A percentile compares a stretch with the other conserved stretches of the same genome.
These are phyloP conservation scores for Candida broadrunensis DNA, from an alignment of 805 yeast species.

Conservation along the genomic window DNA sequence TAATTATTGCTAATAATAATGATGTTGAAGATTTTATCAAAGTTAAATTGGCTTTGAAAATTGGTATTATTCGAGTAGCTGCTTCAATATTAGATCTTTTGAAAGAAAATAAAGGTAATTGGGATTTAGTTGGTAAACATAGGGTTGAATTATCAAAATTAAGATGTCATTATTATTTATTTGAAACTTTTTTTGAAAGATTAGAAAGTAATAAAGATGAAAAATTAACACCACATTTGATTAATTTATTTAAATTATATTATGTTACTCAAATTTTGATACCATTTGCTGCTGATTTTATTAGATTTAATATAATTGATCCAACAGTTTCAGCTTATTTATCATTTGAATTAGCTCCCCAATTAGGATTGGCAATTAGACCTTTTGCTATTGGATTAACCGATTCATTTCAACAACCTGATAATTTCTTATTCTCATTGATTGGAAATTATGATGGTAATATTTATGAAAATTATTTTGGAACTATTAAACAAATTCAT, in stretches of 20 bases:
- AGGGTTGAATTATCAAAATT: constrained; percentile 40
- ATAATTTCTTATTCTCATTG: constrained; percentile 40
- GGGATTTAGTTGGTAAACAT: constrained; percentile 29
- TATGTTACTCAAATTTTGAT: constrained; percentile 28
- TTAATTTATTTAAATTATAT: constrained; percentile 31
- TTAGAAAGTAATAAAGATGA: constrained; percentile 19
- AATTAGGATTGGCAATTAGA: constrained; percentile 33
- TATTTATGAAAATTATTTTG: constrained; percentile 42
- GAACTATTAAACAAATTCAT: constrained; percentile 31
- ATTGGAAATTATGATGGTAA: constrained; percentile 43
- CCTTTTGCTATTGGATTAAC: constrained; percentile 40
- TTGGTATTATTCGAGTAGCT: constrained; percentile 5
- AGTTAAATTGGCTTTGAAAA: constrained; percentile 31
- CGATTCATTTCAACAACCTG: constrained; percentile 43
- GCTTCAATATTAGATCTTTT: not conserved
- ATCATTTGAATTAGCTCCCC: constrained; percentile 25
- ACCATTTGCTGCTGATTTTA: constrained; percentile 34
- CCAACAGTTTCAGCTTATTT: constrained; percentile 25
- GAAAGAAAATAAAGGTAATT: not conserved
- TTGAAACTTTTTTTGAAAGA: constrained; percentile 26
- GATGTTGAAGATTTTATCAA: constrained; percentile 24
- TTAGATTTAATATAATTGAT: constrained; percentile 32
- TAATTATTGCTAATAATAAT: constrained; percentile 10
- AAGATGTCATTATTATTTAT: constrained; percentile 41
- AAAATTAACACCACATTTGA: constrained; percentile 26